A percentile compares a stretch with the other conserved stretches of the same genome.
phyloP scores from a whole-genome alignment of 306 rosid genomes.

The Abrus precatorius region DNA sequence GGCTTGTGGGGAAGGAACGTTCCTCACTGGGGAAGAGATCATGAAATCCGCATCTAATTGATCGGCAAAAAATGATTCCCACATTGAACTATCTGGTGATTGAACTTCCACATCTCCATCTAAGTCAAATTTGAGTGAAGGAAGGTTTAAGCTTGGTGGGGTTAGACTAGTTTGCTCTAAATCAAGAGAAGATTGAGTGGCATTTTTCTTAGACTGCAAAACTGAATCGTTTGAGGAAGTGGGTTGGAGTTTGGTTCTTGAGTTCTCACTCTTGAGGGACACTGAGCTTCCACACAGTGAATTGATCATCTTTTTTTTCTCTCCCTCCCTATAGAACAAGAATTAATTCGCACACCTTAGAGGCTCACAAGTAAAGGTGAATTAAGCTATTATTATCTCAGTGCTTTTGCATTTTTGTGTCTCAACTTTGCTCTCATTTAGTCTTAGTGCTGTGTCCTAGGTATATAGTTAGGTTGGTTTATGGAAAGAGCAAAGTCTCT shows the following conservation, averaged over 20 bases:
- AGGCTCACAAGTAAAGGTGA: slow-evolving; percentile 14
- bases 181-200: slow-evolving; percentile 53
- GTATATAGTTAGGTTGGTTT: slow-evolving; percentile 42
- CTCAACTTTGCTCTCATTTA: slow-evolving; percentile 36
- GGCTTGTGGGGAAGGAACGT: slow-evolving; percentile 67
- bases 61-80: slow-evolving; percentile 87
- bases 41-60: slow-evolving; percentile 83
- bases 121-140: slow-evolving; percentile 67
- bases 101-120: slow-evolving; percentile 83
- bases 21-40: slow-evolving; percentile 85
- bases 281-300: slow-evolving; percentile 78
- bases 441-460: not conserved
- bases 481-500: slow-evolving; percentile 57
- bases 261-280: slow-evolving; percentile 67
- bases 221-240: slow-evolving; percentile 59
- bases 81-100: slow-evolving; percentile 79
- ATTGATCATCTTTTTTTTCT: slow-evolving; percentile 63
- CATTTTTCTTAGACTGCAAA: slow-evolving; percentile 55
- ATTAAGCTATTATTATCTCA: not conserved
- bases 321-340: slow-evolving; percentile 17
- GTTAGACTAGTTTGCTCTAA: slow-evolving; percentile 61
- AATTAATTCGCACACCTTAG: slow-evolving; percentile 24
- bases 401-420: not conserved
- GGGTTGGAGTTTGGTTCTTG: slow-evolving; percentile 60
- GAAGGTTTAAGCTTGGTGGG: slow-evolving; percentile 77